A percentile compares a stretch with the other conserved stretches of the same genome.
These are phyloP conservation scores for Geosmithia putterillii DNA, from an alignment of 2,329 filamentous ascomycete species.

Conservation along the genomic window DNA sequence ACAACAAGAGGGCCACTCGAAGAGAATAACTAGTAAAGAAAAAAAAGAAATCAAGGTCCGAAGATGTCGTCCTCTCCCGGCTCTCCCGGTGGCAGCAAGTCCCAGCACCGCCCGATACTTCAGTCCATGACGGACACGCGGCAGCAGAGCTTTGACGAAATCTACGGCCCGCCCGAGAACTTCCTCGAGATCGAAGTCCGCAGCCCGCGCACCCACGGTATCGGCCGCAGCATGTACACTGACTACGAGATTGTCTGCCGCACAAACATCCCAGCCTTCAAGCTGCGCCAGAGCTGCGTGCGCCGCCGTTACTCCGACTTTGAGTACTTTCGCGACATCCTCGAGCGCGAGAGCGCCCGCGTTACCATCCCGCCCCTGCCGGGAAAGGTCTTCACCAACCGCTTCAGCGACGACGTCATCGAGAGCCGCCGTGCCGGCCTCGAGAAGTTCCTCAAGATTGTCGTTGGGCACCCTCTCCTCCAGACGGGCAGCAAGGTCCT, in stretches of 20 bases:
- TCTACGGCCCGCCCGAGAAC: slow-evolving; percentile 97
- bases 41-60: background rate
- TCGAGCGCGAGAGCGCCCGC: slow-evolving; percentile 86
- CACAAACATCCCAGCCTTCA: slow-evolving; percentile 98
- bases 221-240: slow-evolving; percentile 93
- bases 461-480: slow-evolving; percentile 88
- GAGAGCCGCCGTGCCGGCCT: slow-evolving; percentile 84
- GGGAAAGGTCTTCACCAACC: slow-evolving; percentile 95
- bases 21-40: background rate
- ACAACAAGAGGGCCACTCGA: background rate
- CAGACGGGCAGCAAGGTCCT: slow-evolving; percentile 97
- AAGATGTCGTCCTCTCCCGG: background rate
- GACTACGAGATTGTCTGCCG: slow-evolving; percentile 97
- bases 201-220: slow-evolving; percentile 88
- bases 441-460: slow-evolving; percentile 93
- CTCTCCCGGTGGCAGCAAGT: slow-evolving; percentile 16
- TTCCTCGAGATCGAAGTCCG: slow-evolving; percentile 97
- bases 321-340: slow-evolving; percentile 95
- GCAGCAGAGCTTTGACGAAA: slow-evolving; percentile 95
- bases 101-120: slow-evolving; percentile 42
- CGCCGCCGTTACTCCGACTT: slow-evolving; percentile 95
- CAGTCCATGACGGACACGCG: slow-evolving; percentile 61
- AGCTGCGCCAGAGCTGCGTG: slow-evolving; percentile 78
- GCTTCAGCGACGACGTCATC: slow-evolving; percentile 97
- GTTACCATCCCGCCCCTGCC: slow-evolving; percentile 94